These are phyloP conservation scores for Penicillium longicatenatum DNA, from an alignment of 495 filamentous ascomycete genomes.

Conservation along the genomic window DNA sequence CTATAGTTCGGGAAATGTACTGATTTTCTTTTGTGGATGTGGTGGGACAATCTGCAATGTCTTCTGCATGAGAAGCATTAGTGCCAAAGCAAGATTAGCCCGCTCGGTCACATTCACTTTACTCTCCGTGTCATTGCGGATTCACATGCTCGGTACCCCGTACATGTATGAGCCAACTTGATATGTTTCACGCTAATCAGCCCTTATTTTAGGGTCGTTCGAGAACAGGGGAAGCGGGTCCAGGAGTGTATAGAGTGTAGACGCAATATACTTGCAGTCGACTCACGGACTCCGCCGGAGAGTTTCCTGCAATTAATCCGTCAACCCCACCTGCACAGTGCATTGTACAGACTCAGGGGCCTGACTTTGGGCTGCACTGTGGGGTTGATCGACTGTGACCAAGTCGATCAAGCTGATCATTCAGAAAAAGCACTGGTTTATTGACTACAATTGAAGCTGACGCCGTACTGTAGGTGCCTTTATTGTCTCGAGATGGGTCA, in stretches of 20 bases:
- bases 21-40: too few species aligned
- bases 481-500: too few species aligned
- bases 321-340: not conserved
- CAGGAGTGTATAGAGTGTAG: not conserved
- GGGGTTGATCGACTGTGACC: slow-evolving; percentile 1
- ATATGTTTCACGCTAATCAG: not conserved
- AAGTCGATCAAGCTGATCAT: not conserved
- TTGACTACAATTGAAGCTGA: not conserved
- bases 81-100: too few species aligned
- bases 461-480: not conserved
- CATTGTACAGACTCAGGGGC: slow-evolving; percentile 1
- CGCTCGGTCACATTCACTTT: too few species aligned
- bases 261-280: not conserved
- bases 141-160: too few species aligned
- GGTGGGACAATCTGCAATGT: too few species aligned
- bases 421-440: not conserved
- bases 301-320: not conserved
- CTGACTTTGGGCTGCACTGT: not conserved
- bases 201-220: not conserved
- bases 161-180: too few species aligned
- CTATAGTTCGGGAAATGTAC: too few species aligned
- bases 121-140: too few species aligned
- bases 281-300: not conserved
- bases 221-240: not conserved
- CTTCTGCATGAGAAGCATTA: too few species aligned